Evolutionary conservation across 2,329 filamentous ascomycete genomes (phyloP).

Genomic region (Botrytis fabae): DNA sequence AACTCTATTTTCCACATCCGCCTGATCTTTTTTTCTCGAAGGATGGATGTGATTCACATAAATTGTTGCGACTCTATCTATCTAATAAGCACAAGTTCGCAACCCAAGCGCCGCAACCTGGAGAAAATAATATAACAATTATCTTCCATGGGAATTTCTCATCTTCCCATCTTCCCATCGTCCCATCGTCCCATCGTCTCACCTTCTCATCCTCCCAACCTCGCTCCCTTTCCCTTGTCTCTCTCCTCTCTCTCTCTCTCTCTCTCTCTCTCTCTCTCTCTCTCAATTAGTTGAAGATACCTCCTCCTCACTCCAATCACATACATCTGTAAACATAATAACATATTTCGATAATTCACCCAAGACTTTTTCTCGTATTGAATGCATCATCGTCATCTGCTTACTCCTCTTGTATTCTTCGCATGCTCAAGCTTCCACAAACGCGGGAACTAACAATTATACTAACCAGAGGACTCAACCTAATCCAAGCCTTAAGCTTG

Average conservation of each 20-base stretch:
- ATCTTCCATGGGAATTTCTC: not conserved
- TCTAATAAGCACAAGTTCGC: not conserved
- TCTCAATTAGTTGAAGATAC: not conserved
- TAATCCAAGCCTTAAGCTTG: slow-evolving; percentile 13
- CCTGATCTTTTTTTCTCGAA: slow-evolving; percentile 8
- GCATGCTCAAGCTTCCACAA: slow-evolving; percentile 17
- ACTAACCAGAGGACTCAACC: slow-evolving; percentile 2
- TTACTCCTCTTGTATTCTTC: slow-evolving; percentile 15
- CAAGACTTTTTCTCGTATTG: slow-evolving; percentile 6
- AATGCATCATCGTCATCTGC: slow-evolving; percentile 22
- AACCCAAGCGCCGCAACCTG: slow-evolving; percentile 9
- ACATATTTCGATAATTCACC: not conserved
- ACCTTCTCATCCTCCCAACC: no score
- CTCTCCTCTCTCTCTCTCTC: not conserved
- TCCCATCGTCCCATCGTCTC: no score
- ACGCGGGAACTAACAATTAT: slow-evolving; percentile 20
- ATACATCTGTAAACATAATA: not conserved
- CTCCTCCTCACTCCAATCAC: not conserved
- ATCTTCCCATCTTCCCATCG: not conserved
- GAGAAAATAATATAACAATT: not conserved
- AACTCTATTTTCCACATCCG: slow-evolving; percentile 4
- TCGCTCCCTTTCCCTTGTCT: not conserved
- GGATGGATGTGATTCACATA: not conserved
- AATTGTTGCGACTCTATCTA: not conserved
- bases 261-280: no score